Conservation (phyloP, 75 land plant species). For the Ceratopteris richardii region DNA sequence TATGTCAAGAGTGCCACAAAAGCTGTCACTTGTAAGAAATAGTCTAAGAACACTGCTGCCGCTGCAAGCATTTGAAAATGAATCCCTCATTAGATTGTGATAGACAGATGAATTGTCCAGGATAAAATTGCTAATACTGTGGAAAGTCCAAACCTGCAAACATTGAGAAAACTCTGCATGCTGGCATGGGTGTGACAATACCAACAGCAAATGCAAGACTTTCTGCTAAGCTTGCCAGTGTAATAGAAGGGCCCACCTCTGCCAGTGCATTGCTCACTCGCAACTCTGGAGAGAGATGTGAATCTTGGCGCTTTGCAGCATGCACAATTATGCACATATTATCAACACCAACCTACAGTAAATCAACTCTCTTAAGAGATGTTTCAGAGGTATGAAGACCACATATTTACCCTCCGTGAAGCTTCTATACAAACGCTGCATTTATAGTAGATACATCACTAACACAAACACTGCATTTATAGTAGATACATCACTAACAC, state of each 20-base stretch:
- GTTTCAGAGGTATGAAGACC: too few species aligned
- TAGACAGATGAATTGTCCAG: too few species aligned
- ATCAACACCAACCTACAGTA: constrained; percentile 93
- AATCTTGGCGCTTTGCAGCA: constrained; percentile 81
- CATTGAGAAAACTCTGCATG: constrained; percentile 92
- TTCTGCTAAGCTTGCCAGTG: constrained; percentile 87
- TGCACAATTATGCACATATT: constrained; percentile 98
- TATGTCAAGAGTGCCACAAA: constrained; percentile 85
- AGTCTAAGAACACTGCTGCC: constrained; percentile 81
- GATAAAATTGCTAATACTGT: not conserved
- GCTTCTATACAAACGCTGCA: too few species aligned
- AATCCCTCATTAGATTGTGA: too few species aligned
- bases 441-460: too few species aligned
- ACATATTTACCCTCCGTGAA: too few species aligned
- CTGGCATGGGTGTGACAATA: constrained; percentile 91
- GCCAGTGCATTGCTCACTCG: constrained; percentile 85
- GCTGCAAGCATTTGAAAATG: constrained; percentile 52
- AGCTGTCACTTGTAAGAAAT: constrained; percentile 86
- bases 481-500: too few species aligned
- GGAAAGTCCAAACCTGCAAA: constrained; percentile 63
- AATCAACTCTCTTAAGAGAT: constrained; percentile 1
- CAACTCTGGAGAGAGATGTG: constrained; percentile 53
- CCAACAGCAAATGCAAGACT: constrained; percentile 93
- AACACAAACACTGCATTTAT: too few species aligned
- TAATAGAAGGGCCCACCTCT: constrained; percentile 96